Evolutionary conservation across 2,329 filamentous ascomycete species (phyloP), one percentile per base, ranked within the genome.

Genomic region (Leptographium procerum): DNA sequence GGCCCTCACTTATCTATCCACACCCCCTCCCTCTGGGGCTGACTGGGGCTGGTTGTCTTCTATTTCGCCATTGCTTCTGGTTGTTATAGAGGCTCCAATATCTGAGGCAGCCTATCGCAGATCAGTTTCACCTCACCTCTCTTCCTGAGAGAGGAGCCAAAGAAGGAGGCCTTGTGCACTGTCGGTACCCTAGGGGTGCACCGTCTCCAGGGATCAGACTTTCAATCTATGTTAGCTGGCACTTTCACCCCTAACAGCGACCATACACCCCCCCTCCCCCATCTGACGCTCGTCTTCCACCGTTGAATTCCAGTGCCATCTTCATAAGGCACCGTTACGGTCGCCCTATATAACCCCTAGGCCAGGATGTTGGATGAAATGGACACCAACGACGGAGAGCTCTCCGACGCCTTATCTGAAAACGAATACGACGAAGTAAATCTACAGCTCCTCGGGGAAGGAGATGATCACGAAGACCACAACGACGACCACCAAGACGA

Each of bases 321-420:
- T 57, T 59, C 55, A 31, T 22, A 53, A 50, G 61, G 64, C 66
- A 29, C 52, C 52, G 59, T 55, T 24, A 52, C 26, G 58, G 52
- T 57, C 52, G 48, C 40, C 59, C 60, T 73, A 73, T 79, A 80
- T 80, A 80, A 77, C 75, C 73, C n/a, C 16, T 70, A 73, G 77
- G 77, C 69, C 67, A 81, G 69, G 67, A 82, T 82, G 79, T 75
- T 78, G 67, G 76, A 79, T 70, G 75, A 80, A 63, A 72, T 77
- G 67, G 78, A 79, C 60, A 72, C 77, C 66, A 76, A 75, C 69
- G 75, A 75, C 67, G 73, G 74, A 69, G 79, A 82, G 65, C 75
- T 80, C 70, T 82, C 80, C 70, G 80, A 80, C 74, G 73, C 72
- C 64, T 74, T 80, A 75, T 83, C 81, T 69, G 81, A 83, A 66